Evolutionary conservation across 2,329 filamentous ascomycete species (phyloP).

Genomic region (Clarireedia hainanense): DNA sequence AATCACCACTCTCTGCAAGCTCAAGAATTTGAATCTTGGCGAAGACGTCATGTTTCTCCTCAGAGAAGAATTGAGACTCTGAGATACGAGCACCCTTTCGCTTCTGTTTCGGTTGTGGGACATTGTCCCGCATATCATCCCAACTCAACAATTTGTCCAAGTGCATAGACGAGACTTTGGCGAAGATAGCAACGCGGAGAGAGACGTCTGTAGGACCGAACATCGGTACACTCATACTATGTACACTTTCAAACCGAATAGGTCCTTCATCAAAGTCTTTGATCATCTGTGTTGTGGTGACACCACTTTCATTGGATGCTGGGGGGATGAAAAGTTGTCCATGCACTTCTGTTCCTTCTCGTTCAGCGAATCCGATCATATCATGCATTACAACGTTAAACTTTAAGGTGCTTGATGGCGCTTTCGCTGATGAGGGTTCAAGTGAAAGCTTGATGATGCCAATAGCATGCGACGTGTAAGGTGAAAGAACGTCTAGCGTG

Average conservation of each 20-base stretch:
- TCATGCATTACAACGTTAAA: slow-evolving; percentile 99
- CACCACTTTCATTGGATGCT: slow-evolving; percentile 80
- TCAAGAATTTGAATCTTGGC: slow-evolving; percentile 83
- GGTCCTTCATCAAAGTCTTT: slow-evolving; percentile 87
- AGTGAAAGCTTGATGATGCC: slow-evolving; percentile 86
- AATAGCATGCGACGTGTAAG: slow-evolving; percentile 83
- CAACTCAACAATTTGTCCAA: slow-evolving; percentile 95
- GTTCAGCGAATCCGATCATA: slow-evolving; percentile 86
- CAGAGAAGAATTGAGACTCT: slow-evolving; percentile 86
- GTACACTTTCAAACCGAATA: slow-evolving; percentile 92
- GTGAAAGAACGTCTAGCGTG: slow-evolving; percentile 79
- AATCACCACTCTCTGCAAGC: slow-evolving; percentile 83
- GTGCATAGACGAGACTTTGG: slow-evolving; percentile 85
- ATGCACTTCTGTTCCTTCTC: slow-evolving; percentile 92
- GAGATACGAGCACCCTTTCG: slow-evolving; percentile 59
- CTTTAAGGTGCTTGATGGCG: slow-evolving; percentile 85
- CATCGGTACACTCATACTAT: slow-evolving; percentile 91
- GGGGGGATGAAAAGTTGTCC: slow-evolving; percentile 94
- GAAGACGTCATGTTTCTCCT: slow-evolving; percentile 91
- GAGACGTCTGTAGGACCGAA: slow-evolving; percentile 67
- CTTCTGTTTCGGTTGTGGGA: slow-evolving; percentile 49
- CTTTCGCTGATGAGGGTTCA: slow-evolving; percentile 87
- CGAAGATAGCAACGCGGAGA: slow-evolving; percentile 83
- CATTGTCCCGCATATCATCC: slow-evolving; percentile 91
- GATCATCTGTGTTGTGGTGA: slow-evolving; percentile 93